These are phyloP conservation scores for Sarocladium strictum DNA, from an alignment of 2,329 filamentous ascomycete species.

Conservation along the genomic window DNA sequence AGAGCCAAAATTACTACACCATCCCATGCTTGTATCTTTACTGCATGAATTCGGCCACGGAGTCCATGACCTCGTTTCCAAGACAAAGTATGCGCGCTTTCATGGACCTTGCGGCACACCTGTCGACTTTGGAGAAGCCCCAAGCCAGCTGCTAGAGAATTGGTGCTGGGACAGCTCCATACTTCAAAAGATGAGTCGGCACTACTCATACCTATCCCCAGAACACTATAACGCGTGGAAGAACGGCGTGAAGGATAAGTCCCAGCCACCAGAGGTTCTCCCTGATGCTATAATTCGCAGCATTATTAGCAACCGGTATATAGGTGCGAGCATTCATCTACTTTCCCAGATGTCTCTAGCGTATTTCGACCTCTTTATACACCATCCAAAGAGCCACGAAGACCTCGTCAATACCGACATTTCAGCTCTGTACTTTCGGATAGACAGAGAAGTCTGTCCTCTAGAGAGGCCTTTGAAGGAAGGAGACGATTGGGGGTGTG, in stretches of 20 bases:
- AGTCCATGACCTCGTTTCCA: conserved; percentile 4
- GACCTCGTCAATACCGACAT: neutral
- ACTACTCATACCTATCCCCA: conserved; percentile 10
- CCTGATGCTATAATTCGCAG: conserved; percentile 5
- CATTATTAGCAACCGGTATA: conserved; percentile 8
- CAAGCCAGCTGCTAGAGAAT: conserved; percentile 9
- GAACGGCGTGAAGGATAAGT: neutral
- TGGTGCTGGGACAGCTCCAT: conserved; percentile 9
- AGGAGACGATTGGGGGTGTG: neutral
- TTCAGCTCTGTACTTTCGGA: neutral
- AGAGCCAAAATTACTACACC: neutral
- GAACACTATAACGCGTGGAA: conserved; percentile 5
- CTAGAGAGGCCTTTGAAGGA: neutral
- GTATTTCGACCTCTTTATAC: neutral
- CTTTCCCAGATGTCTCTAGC: neutral
- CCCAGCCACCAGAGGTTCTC: conserved; percentile 2
- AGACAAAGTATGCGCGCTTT: conserved; percentile 8
- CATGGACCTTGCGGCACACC: conserved; percentile 4
- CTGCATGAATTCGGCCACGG: neutral
- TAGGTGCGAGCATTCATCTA: neutral
- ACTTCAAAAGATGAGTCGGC: conserved; percentile 6
- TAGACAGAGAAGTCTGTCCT: neutral
- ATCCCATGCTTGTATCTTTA: neutral
- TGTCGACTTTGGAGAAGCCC: conserved; percentile 10
- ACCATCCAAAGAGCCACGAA: neutral